Evolutionary conservation across 176 grass and related monocot genomes (phyloP), one percentile per base, ranked within the genome.

Genomic region (Ensete glaucum): DNA sequence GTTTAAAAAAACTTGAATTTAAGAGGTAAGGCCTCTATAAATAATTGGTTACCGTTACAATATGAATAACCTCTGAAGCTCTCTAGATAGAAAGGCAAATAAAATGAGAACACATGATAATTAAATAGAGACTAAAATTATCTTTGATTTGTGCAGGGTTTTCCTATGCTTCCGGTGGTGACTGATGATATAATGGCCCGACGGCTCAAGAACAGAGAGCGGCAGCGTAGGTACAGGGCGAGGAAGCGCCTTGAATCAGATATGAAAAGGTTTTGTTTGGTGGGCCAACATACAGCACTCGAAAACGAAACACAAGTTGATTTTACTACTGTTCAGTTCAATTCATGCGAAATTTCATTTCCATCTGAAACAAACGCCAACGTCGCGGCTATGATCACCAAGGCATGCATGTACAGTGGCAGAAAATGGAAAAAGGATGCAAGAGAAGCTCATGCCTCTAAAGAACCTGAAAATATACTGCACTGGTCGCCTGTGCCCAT

Each of bases 341-440:
- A 10, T 25, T 17, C 16, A 20, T 20, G 54, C 5, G 11, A 11
- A 34, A 3, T 15, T 13, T 15, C 65, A 13, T 68, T 68, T 68
- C 65, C 27, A 68, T 25, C 3, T 1, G 13, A 15, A 17, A 62
- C 57, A 7, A n/a, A 62, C 17, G 34, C 0, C 4, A 43, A 43
- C 34, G 6, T 43, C 34, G 17, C 57, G 1, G 48, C 67, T 9
- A 19, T 20, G 25, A 48, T 2, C 2, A 10, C 9, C 4, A 3
- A 64, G 14, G 52, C 22, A 3, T 12, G 50, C 0, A 5, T 54
- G 14, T 67, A 68, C 11, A 67, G 50, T 34, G 76, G 76, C 24
- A 13, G 76, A 52, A 78, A 78, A n/a, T 78, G 76, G 76, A 78
- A 78, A 50, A 66, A 67, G 50, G 76, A 78, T 67, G 76, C 76